Base-by-base conservation (phyloP, 2,329 filamentous ascomycete species). In the Fusarium buxicola region DNA sequence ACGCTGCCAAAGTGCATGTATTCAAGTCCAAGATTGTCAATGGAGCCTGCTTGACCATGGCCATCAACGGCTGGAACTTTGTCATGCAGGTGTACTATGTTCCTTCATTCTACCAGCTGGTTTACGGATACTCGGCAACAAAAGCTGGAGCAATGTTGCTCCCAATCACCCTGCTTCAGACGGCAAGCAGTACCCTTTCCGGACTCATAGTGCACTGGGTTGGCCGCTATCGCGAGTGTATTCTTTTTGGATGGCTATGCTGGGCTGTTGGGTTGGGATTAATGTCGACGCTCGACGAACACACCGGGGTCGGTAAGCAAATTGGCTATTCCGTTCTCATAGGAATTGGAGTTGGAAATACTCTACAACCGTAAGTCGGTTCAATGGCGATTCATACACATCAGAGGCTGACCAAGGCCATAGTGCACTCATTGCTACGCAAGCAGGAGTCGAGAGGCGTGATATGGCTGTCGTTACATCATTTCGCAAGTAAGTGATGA, bases 61-160 rank as follows among this genome's bases (percentile, higher is more conserved):
- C 83, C 31, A 80, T 86, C 67, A 85, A 86, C 46, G 84, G 84
- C 4, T 86, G 84, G 84, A 85, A 85, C 61, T 85, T 85, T 52
- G 75, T 86, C 21, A 80, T 84, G n/a, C 84, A 86, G 59, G 74
- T 84, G 8, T 83, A 83, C 60, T 83, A 79, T 54, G 76, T 81
- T 5, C 78, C 78, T 0, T 74, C 76, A 1, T 82, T 81, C 58
- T 82, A 82, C 58, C 81, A 82, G 48, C 76, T 82, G 10, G 76
- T 74, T 2, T 81, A 79, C 50, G 75, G 73, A 16, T 82, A 80
- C 62, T 78, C 74, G 0, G 76, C 77, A 2, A 79, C 79, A 4
- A 76, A 74, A 40, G 73, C 79, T 0, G 78, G 76, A 21, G 77
- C 77, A 0, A 76, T 82, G 65, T 66, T 82, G 5, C 71, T 81